Conservation (phyloP, 305 asterid species). For the Petunia hybrid region DNA sequence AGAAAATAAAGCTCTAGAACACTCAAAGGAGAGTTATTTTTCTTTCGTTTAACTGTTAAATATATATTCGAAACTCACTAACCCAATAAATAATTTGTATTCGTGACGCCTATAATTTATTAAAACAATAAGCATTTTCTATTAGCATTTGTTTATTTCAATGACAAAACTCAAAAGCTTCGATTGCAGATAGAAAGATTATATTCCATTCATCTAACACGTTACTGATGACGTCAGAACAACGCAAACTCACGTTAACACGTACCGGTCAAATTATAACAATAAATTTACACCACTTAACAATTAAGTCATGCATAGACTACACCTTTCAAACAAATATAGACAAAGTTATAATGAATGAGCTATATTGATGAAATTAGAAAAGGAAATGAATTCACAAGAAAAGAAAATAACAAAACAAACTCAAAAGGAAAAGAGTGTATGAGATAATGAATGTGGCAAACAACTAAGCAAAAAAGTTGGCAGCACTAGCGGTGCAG, state of each 20-base stretch:
- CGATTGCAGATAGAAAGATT: background rate
- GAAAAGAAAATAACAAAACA: background rate
- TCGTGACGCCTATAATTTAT: too few species aligned
- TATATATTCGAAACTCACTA: background rate
- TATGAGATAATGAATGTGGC: background rate
- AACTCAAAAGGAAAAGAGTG: background rate
- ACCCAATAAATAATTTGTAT: too few species aligned
- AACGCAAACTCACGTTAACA: background rate
- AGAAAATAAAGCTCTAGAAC: background rate
- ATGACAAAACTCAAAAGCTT: too few species aligned
- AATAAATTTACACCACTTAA: background rate
- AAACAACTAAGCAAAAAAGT: constrained; percentile 24
- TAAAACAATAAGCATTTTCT: too few species aligned
- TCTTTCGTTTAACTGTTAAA: too few species aligned
- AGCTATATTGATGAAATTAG: background rate
- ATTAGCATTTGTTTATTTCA: too few species aligned
- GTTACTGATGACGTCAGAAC: background rate
- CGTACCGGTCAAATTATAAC: background rate
- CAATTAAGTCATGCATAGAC: background rate
- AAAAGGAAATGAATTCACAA: background rate
- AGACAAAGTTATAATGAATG: background rate
- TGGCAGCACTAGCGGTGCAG: background rate
- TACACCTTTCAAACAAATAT: background rate
- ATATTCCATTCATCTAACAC: background rate
- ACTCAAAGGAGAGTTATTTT: too few species aligned